Evolutionary conservation across 2,329 filamentous ascomycete genomes (phyloP), one percentile per base, ranked within the genome.

Genomic region (Rutstroemia sp.): DNA sequence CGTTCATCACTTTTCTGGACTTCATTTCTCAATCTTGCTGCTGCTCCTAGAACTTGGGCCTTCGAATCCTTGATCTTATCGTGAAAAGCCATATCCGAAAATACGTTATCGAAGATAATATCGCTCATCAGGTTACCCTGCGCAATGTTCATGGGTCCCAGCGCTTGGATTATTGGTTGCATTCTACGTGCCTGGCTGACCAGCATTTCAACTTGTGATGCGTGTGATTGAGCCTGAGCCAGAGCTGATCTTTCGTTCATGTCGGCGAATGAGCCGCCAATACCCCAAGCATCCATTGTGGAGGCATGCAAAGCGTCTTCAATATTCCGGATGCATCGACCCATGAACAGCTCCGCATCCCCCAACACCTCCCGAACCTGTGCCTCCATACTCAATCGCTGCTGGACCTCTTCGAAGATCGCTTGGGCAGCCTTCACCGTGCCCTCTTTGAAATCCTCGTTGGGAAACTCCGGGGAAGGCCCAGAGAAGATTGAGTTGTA

Each of bases 181-280:
- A 72, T 64, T 9, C 66, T 66, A 47, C 68, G 69, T 3, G 79
- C 72, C 51, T 76, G 73, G 8, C 66, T 51, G 9, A 73, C 65
- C 30, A 72, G 60, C 65, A 70, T 70, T 16, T 70, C 66, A 27
- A 74, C 75, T 57, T 76, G 69, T 8, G 83, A 72, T 14, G 75
- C 72, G 58, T 76, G 75, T 19, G 77, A 72, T 68, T 83, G 79
- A 71, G 78, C 75, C 73, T 80, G 76, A 63, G 79, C 76, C 3
- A 68, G 66, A 51, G 77, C 69, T 7, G 70, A 70, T 14, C 75
- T 25, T 46, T 57, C 55, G 27, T 34, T 40, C 50, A 57, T 36
- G 38, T 34, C 44, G 17, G 25, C 27, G 23, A 57, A 45, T 34
- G 30, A 76, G 23, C 76, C 77, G 10, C 60, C 48, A 47, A 49